Percentiles rank a stretch among this genome's conserved stretches.
Evolutionary conservation across 1,139 yeast species (phyloP).

Genomic region (Taphrina pruni): DNA sequence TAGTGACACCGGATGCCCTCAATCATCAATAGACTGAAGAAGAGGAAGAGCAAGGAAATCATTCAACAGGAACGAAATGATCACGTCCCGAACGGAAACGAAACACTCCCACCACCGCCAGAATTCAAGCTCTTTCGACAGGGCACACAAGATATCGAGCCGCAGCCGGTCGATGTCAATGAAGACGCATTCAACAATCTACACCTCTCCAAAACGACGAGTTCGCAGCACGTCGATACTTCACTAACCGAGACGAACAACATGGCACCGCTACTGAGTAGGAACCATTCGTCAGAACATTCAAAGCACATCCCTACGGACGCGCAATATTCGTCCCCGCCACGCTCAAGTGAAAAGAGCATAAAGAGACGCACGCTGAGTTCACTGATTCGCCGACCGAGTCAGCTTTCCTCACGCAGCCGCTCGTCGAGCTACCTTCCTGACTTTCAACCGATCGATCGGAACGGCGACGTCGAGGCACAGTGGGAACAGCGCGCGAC

Average conservation of each 20-base stretch:
- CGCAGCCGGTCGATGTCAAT: background rate
- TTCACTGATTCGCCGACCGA: constrained; percentile 16
- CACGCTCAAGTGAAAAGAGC: constrained; percentile 16
- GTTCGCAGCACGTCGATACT: background rate
- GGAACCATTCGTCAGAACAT: background rate
- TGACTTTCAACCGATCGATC: constrained; percentile 23
- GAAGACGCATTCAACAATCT: background rate
- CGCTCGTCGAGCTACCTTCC: constrained; percentile 26
- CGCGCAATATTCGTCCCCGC: background rate
- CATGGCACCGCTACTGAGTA: background rate
- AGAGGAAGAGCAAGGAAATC: constrained; percentile 2
- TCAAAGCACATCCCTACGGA: background rate
- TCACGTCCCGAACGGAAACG: background rate
- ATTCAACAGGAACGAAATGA: background rate
- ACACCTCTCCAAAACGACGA: background rate
- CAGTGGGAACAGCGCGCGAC: constrained; percentile 41
- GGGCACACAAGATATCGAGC: constrained; percentile 14
- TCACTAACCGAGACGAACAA: background rate
- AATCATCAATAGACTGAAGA: constrained; percentile 11
- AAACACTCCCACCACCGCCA: constrained; percentile 28
- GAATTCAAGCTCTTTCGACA: constrained; percentile 26
- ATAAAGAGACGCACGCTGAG: constrained; percentile 9
- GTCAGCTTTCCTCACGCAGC: constrained; percentile 22
- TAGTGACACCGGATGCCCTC: constrained; percentile 4
- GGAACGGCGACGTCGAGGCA: constrained; percentile 32